These are phyloP conservation scores for Casuarina equisetifolia DNA, from an alignment of 306 rosid genomes.

Conservation along the genomic window DNA sequence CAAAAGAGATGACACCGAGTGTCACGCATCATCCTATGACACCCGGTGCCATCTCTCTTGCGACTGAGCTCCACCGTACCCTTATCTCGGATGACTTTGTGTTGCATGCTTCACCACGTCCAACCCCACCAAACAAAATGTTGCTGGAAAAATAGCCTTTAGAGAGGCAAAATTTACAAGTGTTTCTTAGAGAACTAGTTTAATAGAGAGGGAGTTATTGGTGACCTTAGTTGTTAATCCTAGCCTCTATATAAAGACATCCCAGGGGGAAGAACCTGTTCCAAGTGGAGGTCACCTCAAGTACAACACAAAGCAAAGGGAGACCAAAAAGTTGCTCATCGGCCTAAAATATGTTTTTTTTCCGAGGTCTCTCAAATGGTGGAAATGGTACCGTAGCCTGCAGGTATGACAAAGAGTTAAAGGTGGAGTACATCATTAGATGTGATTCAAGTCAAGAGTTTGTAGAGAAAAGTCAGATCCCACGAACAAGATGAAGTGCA, in stretches of 20 bases:
- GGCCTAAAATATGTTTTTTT: too few relatives aligned
- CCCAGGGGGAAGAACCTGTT: neutral
- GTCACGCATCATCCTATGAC: neutral
- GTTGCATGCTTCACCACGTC: neutral
- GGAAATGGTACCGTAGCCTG: neutral
- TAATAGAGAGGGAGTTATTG: neutral
- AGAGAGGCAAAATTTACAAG: neutral
- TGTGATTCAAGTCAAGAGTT: neutral
- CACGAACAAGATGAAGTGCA: neutral
- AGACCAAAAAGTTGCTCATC: too few relatives aligned
- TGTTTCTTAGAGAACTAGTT: neutral
- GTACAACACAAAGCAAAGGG: too few relatives aligned
- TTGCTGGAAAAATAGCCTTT: neutral
- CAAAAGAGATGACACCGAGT: constrained; percentile 11
- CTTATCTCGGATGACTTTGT: neutral
- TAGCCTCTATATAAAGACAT: constrained; percentile 1
- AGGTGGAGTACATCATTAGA: neutral
- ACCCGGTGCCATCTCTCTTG: constrained; percentile 13
- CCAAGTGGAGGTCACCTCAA: neutral
- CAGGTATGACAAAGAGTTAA: neutral
- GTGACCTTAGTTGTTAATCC: neutral
- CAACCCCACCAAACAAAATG: neutral
- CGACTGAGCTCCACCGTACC: constrained; percentile 18
- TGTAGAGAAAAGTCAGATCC: neutral
- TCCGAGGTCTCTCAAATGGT: neutral